phyloP scores from a whole-genome alignment of 176 grass and related monocot genomes.

The Avena atlantica region DNA sequence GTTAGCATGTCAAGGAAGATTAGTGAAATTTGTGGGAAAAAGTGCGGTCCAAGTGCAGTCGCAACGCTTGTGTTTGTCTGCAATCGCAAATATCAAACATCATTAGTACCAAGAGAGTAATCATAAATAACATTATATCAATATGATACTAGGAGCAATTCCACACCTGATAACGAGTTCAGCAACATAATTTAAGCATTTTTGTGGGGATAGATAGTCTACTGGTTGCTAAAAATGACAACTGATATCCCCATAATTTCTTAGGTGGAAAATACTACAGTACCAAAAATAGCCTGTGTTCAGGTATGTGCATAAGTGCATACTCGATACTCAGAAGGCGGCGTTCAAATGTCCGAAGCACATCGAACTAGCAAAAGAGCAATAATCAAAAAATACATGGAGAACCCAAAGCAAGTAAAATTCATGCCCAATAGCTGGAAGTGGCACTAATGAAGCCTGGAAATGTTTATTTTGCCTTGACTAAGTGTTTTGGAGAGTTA shows the following conservation, averaged over 20 bases:
- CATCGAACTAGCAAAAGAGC: not conserved
- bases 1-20: slow-evolving; percentile 99
- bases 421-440: not conserved
- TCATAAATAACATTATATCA: slow-evolving; percentile 10
- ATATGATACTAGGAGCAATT: not conserved
- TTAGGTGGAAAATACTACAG: not conserved
- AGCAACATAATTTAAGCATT: not conserved
- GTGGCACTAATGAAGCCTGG: slow-evolving; percentile 6
- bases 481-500: not conserved
- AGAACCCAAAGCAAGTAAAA: not conserved
- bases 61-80: slow-evolving; percentile 99
- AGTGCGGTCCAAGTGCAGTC: slow-evolving; percentile 85
- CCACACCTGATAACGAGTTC: not conserved
- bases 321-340: slow-evolving; percentile 3
- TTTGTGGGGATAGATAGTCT: not conserved
- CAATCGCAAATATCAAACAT: slow-evolving; percentile 46
- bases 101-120: slow-evolving; percentile 31
- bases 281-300: not conserved
- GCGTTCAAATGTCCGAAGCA: not conserved
- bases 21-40: slow-evolving; percentile 93
- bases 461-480: not conserved
- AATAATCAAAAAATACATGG: not conserved
- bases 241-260: slow-evolving; percentile 2
- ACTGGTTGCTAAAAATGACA: not conserved
- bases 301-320: not conserved